Evolutionary conservation across 768 basidiomycete species (phyloP).

Genomic region (Tephrocybe sp.): DNA sequence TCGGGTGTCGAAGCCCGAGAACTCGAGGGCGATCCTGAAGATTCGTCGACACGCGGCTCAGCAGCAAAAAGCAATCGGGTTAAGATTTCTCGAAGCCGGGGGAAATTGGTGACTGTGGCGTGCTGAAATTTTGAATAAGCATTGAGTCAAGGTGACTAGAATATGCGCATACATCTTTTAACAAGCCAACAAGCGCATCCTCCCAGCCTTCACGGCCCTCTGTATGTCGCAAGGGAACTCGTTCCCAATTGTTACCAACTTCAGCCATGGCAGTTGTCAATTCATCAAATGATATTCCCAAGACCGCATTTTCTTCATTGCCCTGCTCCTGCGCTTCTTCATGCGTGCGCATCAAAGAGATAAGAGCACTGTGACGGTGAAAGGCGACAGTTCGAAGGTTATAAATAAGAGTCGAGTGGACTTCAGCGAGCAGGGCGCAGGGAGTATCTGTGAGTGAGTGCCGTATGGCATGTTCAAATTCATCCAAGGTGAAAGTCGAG

Average conservation of each 20-base stretch:
- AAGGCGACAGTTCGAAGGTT: constrained; percentile 81
- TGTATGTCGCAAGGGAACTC: constrained; percentile 63
- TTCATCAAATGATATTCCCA: constrained; percentile 61
- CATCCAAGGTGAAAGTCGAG: constrained; percentile 88
- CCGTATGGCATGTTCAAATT: constrained; percentile 83
- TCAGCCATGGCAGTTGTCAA: constrained; percentile 71
- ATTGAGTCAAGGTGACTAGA: neutral
- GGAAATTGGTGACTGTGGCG: constrained; percentile 69
- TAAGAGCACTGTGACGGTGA: constrained; percentile 69
- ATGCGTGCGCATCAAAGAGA: constrained; percentile 55
- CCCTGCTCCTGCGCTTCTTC: constrained; percentile 40
- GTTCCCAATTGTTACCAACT: constrained; percentile 85
- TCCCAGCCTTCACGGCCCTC: constrained; percentile 90
- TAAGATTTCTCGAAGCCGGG: constrained; percentile 66
- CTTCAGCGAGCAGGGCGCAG: constrained; percentile 79
- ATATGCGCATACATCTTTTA: constrained; percentile 76
- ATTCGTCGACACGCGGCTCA: constrained; percentile 43
- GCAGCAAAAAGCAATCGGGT: constrained; percentile 73
- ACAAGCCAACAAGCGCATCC: constrained; percentile 81
- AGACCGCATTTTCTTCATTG: constrained; percentile 35
- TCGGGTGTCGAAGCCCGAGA: constrained; percentile 49
- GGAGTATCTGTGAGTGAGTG: constrained; percentile 69
- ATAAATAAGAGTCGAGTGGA: constrained; percentile 88
- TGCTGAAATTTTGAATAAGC: constrained; percentile 46
- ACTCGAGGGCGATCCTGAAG: constrained; percentile 40